These are phyloP conservation scores for Omphalotus guepiniiformis DNA, from an alignment of 768 basidiomycete genomes.

Conservation along the genomic window DNA sequence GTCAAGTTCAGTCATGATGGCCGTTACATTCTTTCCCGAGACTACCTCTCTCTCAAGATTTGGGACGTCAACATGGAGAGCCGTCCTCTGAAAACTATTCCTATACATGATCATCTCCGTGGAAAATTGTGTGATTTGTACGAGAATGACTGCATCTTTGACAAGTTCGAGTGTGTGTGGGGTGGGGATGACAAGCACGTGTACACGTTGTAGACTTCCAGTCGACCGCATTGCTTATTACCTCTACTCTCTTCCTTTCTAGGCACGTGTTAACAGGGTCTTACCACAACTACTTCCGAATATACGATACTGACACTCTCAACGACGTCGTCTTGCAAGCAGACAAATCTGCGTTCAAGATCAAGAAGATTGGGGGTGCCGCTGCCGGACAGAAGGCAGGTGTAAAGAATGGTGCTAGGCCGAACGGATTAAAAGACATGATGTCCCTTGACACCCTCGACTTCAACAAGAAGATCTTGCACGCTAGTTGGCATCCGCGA, in stretches of 20 bases:
- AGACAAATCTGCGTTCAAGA: conserved; percentile 99
- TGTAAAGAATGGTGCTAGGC: conserved; percentile 73
- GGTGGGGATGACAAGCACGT: conserved; percentile 93
- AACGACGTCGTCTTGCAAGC: conserved; percentile 95
- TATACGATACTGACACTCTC: conserved; percentile 88
- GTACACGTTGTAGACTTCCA: conserved; percentile 16
- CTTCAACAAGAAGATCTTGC: conserved; percentile 97
- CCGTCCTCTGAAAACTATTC: conserved; percentile 93
- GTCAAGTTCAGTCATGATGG: conserved; percentile 99
- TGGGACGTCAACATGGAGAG: conserved; percentile 99
- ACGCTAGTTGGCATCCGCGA: conserved; percentile 95
- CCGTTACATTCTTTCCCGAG: conserved; percentile 92
- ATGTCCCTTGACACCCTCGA: conserved; percentile 86
- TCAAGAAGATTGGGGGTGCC: conserved; percentile 95
- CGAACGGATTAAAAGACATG: conserved; percentile 70
- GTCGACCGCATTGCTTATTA: conserved; percentile 7
- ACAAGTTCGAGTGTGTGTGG: conserved; percentile 99
- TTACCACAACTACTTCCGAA: conserved; percentile 99
- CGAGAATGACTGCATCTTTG: conserved; percentile 99
- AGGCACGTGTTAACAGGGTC: conserved; percentile 99
- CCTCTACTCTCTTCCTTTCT: conserved; percentile 10
- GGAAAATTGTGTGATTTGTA: conserved; percentile 98
- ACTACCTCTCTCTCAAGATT: conserved; percentile 97
- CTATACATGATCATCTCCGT: conserved; percentile 96
- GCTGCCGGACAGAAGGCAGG: conserved; percentile 65